Conservation (phyloP, 2,329 filamentous ascomycete species). For the Ustulina deusta region DNA sequence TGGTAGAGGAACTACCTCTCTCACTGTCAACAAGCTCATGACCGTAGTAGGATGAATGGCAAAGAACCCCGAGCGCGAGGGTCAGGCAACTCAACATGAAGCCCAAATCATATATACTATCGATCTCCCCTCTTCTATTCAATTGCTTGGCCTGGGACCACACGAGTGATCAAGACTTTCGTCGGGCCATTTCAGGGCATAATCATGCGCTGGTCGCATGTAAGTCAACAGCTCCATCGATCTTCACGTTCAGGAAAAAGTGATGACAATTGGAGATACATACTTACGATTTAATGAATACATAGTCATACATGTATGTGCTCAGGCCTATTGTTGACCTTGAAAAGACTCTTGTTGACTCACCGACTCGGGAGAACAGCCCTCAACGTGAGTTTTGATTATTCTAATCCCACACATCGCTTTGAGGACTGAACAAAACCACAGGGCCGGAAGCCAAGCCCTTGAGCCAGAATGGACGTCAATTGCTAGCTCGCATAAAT, state of each 20-base stretch:
- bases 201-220: slow-evolving; percentile 49
- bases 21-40: not conserved
- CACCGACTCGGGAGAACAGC: slow-evolving; percentile 35
- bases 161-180: slow-evolving; percentile 45
- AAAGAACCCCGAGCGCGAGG: slow-evolving; percentile 11
- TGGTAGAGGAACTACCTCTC: not conserved
- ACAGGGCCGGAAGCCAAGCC: slow-evolving; percentile 50
- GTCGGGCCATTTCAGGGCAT: slow-evolving; percentile 45
- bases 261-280: not conserved
- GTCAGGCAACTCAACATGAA: slow-evolving; percentile 38
- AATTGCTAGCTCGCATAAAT: slow-evolving; percentile 25
- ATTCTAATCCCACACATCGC: not conserved
- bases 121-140: slow-evolving; percentile 30
- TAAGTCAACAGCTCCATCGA: slow-evolving; percentile 40
- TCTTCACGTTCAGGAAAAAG: not conserved
- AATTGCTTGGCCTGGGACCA: slow-evolving; percentile 44
- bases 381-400: slow-evolving; percentile 44
- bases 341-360: slow-evolving; percentile 12
- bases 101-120: slow-evolving; percentile 31
- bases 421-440: not conserved
- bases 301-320: slow-evolving; percentile 44
- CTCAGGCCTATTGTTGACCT: not conserved
- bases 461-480: slow-evolving; percentile 55
- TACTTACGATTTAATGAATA: slow-evolving; percentile 9
- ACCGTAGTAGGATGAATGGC: not conserved